These are phyloP conservation scores for Hansenula lynferdii DNA, from an alignment of 1,139 yeast species.

Conservation along the genomic window DNA sequence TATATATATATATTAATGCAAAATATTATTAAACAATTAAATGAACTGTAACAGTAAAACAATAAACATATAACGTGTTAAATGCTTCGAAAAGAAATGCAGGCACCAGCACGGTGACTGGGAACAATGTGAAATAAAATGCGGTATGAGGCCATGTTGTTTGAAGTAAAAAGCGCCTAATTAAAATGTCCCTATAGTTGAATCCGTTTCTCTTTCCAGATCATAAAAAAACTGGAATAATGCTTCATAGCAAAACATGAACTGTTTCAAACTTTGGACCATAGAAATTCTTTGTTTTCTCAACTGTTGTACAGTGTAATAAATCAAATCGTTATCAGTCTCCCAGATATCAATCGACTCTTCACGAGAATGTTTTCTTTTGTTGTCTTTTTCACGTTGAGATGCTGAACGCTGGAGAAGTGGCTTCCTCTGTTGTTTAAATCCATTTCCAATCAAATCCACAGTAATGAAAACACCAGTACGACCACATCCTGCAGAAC, in stretches of 20 bases:
- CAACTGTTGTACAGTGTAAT: constrained; percentile 36
- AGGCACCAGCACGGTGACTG: no score
- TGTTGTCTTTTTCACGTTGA: no score
- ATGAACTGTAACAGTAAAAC: no score
- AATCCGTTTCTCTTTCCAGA: no score
- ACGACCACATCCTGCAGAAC: constrained; percentile 92
- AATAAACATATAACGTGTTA: no score
- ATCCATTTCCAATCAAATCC: constrained; percentile 53
- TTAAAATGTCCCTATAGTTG: no score
- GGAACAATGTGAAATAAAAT: no score
- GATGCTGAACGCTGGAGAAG: not conserved
- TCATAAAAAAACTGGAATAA: constrained; percentile 27
- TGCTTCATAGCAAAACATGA: constrained; percentile 64
- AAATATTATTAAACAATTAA: no score
- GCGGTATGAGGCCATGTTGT: no score
- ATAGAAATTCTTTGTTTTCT: constrained; percentile 72
- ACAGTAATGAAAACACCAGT: constrained; percentile 83
- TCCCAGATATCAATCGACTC: constrained; percentile 30
- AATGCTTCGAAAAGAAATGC: no score
- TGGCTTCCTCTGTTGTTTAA: constrained; percentile 10
- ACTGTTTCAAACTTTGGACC: constrained; percentile 81
- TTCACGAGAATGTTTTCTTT: constrained; percentile 1
- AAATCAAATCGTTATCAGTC: constrained; percentile 28
- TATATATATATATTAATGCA: no score
- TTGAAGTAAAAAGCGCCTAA: no score